These are phyloP conservation scores for Phialophora macrospora DNA, from an alignment of 2,329 filamentous ascomycete species.

Conservation along the genomic window DNA sequence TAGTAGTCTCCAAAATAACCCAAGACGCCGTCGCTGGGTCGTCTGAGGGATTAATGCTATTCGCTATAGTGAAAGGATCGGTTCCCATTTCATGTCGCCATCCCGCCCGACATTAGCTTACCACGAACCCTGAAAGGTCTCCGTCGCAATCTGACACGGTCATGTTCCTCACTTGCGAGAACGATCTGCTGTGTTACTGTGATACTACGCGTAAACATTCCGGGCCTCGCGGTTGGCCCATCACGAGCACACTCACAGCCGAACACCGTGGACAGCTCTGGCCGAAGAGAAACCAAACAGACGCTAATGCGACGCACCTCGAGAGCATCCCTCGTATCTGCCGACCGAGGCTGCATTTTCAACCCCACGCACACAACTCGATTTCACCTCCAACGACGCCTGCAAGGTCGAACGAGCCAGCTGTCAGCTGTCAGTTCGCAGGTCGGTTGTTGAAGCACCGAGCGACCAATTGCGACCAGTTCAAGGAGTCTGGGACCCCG, in stretches of 20 bases:
- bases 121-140: too few relatives aligned
- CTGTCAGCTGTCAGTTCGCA: not conserved
- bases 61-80: not conserved
- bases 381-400: not conserved
- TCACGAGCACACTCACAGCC: not conserved
- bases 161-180: not conserved
- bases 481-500: not conserved
- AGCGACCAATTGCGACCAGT: not conserved
- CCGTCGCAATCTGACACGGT: not conserved
- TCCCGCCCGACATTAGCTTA: not conserved
- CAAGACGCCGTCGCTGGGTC: conserved; percentile 28
- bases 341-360: conserved; percentile 11
- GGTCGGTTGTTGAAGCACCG: not conserved
- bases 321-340: conserved; percentile 11
- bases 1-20: conserved; percentile 8
- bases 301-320: conserved; percentile 31
- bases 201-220: not conserved
- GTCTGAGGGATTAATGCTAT: conserved; percentile 34
- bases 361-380: conserved; percentile 11
- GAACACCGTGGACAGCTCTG: not conserved
- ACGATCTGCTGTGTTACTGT: not conserved
- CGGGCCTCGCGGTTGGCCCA: not conserved
- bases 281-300: conserved; percentile 4
- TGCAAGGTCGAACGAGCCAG: not conserved
- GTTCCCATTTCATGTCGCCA: not conserved